Percentiles rank a stretch among this genome's conserved stretches.
phyloP scores from a whole-genome alignment of 331 rosid species.

The Pyrus hybrid region DNA sequence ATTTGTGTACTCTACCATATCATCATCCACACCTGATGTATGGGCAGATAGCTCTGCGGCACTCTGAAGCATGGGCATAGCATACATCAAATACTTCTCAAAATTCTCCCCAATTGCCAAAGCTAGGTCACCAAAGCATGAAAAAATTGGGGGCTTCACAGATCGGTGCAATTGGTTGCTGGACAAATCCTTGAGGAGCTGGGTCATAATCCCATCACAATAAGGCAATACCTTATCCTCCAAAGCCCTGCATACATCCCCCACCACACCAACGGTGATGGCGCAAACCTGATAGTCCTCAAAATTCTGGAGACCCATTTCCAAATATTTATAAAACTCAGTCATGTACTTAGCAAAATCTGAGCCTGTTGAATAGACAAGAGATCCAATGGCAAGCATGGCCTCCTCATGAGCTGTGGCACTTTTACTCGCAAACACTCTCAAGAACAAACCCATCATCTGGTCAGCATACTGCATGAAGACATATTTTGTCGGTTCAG shows the following conservation, averaged over 20 bases:
- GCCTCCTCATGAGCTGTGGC: conserved; percentile 91
- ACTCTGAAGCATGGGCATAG: conserved; percentile 92
- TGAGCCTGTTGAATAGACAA: conserved; percentile 59
- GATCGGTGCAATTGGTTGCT: conserved; percentile 81
- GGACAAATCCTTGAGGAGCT: conserved; percentile 72
- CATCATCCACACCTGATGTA: conserved; percentile 59
- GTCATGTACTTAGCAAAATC: conserved; percentile 73
- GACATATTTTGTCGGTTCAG: conserved; percentile 50
- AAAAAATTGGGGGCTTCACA: conserved; percentile 83
- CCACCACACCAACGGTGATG: conserved; percentile 79
- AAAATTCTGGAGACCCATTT: conserved; percentile 79
- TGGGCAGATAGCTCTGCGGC: conserved; percentile 78
- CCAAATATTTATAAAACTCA: conserved; percentile 59
- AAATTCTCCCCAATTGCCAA: conserved; percentile 58
- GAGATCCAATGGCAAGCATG: conserved; percentile 87
- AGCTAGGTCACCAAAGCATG: conserved; percentile 82
- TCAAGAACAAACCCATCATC: conserved; percentile 63
- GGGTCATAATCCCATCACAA: conserved; percentile 82
- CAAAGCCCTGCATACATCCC: conserved; percentile 74
- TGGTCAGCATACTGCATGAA: conserved; percentile 70
- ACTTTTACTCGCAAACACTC: conserved; percentile 72
- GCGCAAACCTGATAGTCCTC: conserved; percentile 91
- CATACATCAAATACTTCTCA: conserved; percentile 37
- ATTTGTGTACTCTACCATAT: conserved; percentile 73
- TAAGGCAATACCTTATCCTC: conserved; percentile 63